Percentiles rank a stretch among this genome's conserved stretches.
Conservation (phyloP, 805 yeast species). For the Zygosaccharomyces kombuchaensis region DNA sequence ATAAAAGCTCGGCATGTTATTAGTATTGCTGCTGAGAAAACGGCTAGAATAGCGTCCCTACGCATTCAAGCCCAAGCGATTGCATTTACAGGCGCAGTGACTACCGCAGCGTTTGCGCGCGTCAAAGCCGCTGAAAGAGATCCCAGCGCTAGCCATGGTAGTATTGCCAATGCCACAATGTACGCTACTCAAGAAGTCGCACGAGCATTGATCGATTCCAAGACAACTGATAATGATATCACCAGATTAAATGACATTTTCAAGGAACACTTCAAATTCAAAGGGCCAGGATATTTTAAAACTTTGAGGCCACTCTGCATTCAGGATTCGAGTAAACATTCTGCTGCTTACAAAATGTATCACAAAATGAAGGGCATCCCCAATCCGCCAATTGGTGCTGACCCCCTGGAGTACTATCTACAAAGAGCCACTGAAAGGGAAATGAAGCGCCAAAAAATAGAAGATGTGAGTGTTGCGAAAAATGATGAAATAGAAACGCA, state of each 20-base stretch:
- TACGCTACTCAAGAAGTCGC: conserved; percentile 7
- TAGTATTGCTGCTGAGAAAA: conserved; percentile 12
- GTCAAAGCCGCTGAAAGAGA: conserved; percentile 7
- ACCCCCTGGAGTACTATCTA: conserved; percentile 1
- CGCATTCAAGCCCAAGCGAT: conserved; percentile 7
- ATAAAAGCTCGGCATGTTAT: conserved; percentile 13
- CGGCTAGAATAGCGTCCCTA: conserved; percentile 6
- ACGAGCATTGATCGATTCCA: conserved; percentile 4
- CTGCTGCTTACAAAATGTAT: conserved; percentile 13
- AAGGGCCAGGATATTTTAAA: conserved; percentile 9
- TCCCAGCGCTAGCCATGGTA: conserved; percentile 14
- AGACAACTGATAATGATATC: conserved; percentile 7
- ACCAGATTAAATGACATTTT: conserved; percentile 7
- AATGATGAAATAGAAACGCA: neutral
- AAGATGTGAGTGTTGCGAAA: neutral
- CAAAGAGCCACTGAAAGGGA: neutral
- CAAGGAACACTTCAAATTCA: conserved; percentile 11
- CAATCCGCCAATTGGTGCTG: conserved; percentile 9
- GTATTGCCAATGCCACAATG: conserved; percentile 14
- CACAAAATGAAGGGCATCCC: conserved; percentile 11
- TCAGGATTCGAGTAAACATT: conserved; percentile 5
- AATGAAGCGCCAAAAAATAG: neutral
- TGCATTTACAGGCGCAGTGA: conserved; percentile 9
- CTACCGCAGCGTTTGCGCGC: conserved; percentile 16
- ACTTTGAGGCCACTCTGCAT: conserved; percentile 8